These are phyloP conservation scores for Elsinoe necatrix DNA, from an alignment of 2,329 filamentous ascomycete genomes.

Conservation along the genomic window DNA sequence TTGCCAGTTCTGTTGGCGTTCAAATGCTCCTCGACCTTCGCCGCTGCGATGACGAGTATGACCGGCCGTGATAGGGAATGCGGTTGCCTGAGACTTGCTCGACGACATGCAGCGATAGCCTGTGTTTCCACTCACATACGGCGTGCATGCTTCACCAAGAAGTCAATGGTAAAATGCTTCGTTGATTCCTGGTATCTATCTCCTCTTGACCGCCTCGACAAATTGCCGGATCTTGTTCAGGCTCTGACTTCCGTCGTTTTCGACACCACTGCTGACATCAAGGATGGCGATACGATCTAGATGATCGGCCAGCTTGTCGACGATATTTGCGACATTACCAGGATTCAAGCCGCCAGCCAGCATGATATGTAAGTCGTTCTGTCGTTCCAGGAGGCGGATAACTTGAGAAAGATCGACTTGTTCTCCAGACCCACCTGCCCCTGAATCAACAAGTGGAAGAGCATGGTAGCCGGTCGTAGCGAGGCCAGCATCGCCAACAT, in stretches of 20 bases:
- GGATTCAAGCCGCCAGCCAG: conserved; percentile 79
- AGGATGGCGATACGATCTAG: conserved; percentile 64
- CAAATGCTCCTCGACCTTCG: neutral
- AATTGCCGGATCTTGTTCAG: conserved; percentile 63
- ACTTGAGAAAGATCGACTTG: conserved; percentile 65
- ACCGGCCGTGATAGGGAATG: neutral
- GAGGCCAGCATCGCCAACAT: conserved; percentile 64
- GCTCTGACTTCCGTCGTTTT: conserved; percentile 72
- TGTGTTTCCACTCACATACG: no score
- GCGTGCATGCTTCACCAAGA: neutral
- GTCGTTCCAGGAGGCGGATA: conserved; percentile 54
- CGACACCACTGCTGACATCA: conserved; percentile 91
- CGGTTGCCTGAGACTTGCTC: neutral
- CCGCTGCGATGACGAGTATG: neutral
- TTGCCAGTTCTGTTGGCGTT: neutral
- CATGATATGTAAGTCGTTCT: conserved; percentile 64
- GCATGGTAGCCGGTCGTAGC: conserved; percentile 71
- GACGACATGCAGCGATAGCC: no score
- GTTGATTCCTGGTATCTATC: neutral
- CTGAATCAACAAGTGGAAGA: conserved; percentile 78
- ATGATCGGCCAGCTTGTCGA: conserved; percentile 55
- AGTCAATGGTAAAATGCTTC: neutral
- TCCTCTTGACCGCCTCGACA: conserved; percentile 11
- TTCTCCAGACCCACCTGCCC: conserved; percentile 71
- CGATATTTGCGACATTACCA: conserved; percentile 62